phyloP scores from a whole-genome alignment of 2,329 filamentous ascomycete genomes.

The Fusarium sambucinum region DNA sequence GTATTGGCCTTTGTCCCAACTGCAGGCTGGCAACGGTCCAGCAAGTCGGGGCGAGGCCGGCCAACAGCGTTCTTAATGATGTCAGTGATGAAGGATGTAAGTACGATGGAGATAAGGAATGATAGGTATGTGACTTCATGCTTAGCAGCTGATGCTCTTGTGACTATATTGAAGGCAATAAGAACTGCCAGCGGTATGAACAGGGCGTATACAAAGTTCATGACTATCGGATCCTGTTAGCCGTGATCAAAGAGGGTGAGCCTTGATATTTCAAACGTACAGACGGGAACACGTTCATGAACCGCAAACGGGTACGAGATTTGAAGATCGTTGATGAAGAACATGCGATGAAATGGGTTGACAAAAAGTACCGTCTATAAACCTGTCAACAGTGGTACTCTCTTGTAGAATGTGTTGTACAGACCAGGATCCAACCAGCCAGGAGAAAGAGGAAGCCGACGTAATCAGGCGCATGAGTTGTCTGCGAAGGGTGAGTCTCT shows the following conservation, averaged over 20 bases:
- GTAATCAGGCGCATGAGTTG: slow-evolving; percentile 90
- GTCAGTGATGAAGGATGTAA: slow-evolving; percentile 88
- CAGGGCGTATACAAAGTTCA: slow-evolving; percentile 84
- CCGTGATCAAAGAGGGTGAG: background rate
- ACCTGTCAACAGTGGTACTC: slow-evolving; percentile 4
- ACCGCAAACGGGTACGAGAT: slow-evolving; percentile 90
- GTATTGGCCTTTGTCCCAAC: slow-evolving; percentile 60
- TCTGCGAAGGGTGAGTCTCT: slow-evolving; percentile 57
- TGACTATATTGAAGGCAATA: slow-evolving; percentile 71
- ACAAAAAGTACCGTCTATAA: slow-evolving; percentile 57
- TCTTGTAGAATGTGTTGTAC: slow-evolving; percentile 34
- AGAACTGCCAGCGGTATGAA: slow-evolving; percentile 77
- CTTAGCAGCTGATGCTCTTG: slow-evolving; percentile 77
- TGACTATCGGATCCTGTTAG: slow-evolving; percentile 57
- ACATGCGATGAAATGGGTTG: slow-evolving; percentile 94
- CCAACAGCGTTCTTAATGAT: slow-evolving; percentile 90
- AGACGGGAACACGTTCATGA: slow-evolving; percentile 83
- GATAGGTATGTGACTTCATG: slow-evolving; percentile 87
- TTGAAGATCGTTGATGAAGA: slow-evolving; percentile 84
- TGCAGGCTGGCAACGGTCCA: slow-evolving; percentile 82
- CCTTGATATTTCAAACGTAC: slow-evolving; percentile 60
- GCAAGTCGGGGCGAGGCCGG: slow-evolving; percentile 72
- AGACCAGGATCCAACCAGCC: slow-evolving; percentile 72
- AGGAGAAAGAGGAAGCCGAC: slow-evolving; percentile 80
- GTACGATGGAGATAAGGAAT: slow-evolving; percentile 79